Percentiles rank a stretch among this genome's conserved stretches.
Evolutionary conservation across 768 basidiomycete species (phyloP).

Genomic region (Grammothele lineata): DNA sequence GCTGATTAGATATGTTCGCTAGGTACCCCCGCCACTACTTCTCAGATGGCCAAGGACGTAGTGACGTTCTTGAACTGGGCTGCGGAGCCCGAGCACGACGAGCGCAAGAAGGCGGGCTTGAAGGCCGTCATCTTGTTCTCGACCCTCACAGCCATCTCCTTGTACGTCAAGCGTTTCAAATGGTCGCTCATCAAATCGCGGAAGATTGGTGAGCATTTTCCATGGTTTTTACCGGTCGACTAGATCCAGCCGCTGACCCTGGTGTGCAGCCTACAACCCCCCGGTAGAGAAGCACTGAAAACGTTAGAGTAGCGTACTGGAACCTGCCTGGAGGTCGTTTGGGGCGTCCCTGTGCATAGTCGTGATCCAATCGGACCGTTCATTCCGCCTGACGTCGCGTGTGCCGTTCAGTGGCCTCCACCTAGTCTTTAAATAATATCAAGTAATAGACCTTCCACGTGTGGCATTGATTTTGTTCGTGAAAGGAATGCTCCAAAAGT

Average conservation of each 20-base stretch:
- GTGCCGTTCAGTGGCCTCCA: too few relatives aligned
- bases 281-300: conserved; percentile 42
- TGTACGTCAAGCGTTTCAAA: conserved; percentile 96
- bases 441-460: too few relatives aligned
- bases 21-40: conserved; percentile 95
- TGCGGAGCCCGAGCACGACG: conserved; percentile 96
- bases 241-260: not conserved
- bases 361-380: conserved; percentile 13
- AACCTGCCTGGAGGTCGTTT: conserved; percentile 2
- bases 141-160: conserved; percentile 67
- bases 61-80: conserved; percentile 95
- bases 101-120: conserved; percentile 94
- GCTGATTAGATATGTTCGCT: too few relatives aligned
- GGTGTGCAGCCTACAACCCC: conserved; percentile 52
- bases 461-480: too few relatives aligned
- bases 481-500: too few relatives aligned
- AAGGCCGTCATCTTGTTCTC: conserved; percentile 96
- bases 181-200: conserved; percentile 90
- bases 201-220: conserved; percentile 68
- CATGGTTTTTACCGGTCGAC: too few relatives aligned
- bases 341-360: conserved; percentile 12
- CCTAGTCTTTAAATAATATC: too few relatives aligned
- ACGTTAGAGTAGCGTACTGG: conserved; percentile 16
- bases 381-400: conserved; percentile 1
- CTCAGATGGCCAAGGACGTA: conserved; percentile 99